A percentile compares a stretch with the other conserved stretches of the same genome.
Evolutionary conservation across 352 stramenopile genomes (phyloP).

Genomic region (Pythium dissotocum): DNA sequence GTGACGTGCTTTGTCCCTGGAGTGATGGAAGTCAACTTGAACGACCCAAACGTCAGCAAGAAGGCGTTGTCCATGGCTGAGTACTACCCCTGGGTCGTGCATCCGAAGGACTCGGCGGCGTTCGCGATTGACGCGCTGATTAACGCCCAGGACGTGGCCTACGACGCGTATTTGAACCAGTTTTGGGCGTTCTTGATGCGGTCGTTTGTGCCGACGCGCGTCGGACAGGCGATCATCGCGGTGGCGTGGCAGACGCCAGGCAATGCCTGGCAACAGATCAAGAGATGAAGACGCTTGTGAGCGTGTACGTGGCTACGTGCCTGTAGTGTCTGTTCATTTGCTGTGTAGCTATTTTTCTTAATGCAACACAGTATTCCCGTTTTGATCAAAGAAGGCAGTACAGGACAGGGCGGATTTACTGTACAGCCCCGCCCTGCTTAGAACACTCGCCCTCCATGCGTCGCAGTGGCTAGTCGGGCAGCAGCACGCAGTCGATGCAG

Average conservation of each 20-base stretch:
- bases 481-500: no score
- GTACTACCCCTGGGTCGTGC: conserved; percentile 32
- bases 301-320: background rate
- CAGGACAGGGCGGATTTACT: no score
- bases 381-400: no score
- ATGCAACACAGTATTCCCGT: no score
- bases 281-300: conserved; percentile 5
- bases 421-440: no score
- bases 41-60: conserved; percentile 36
- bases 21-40: conserved; percentile 69
- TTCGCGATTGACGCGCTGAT: conserved; percentile 65
- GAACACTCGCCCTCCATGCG: no score
- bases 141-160: conserved; percentile 41
- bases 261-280: conserved; percentile 33
- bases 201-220: conserved; percentile 38
- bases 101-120: conserved; percentile 44
- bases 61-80: conserved; percentile 48
- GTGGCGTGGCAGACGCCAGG: conserved; percentile 35
- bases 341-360: no score
- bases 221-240: conserved; percentile 41
- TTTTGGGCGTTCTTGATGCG: conserved; percentile 36
- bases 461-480: no score
- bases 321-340: background rate
- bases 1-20: conserved; percentile 81
- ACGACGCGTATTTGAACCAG: conserved; percentile 50